phyloP scores from a whole-genome alignment of 139 green algal species.

The Coccomyxa sp. region DNA sequence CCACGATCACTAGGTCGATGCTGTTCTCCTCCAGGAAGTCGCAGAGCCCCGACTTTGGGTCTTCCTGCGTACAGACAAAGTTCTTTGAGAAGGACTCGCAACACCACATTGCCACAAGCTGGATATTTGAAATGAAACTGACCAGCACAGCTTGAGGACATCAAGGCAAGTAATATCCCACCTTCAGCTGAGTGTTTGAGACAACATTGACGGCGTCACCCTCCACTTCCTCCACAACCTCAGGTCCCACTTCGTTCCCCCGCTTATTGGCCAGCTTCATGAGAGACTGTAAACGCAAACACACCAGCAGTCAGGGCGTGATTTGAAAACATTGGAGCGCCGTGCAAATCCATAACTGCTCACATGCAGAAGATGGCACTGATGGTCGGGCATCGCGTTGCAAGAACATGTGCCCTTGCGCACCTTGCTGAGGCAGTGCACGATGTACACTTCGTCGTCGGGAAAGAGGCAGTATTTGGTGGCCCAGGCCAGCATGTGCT shows the following conservation, averaged over 20 bases:
- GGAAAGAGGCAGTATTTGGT: conserved; percentile 9
- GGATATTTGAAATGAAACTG: background rate
- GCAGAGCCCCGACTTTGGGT: conserved; percentile 20
- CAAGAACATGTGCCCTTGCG: background rate
- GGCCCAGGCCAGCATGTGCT: conserved; percentile 23
- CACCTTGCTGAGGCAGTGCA: conserved; percentile 13
- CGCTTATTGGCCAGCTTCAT: background rate
- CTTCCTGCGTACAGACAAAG: conserved; percentile 18
- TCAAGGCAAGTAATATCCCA: background rate
- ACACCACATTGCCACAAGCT: background rate
- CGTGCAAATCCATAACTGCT: background rate
- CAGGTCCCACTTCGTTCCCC: background rate
- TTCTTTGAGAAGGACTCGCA: background rate
- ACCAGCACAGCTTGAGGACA: background rate
- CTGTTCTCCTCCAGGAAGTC: conserved; percentile 28
- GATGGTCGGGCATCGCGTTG: too few relatives aligned
- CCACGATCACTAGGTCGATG: conserved; percentile 48
- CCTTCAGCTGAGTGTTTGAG: background rate
- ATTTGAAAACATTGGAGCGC: too few relatives aligned
- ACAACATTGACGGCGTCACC: background rate
- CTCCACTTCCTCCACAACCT: background rate
- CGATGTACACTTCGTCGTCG: conserved; percentile 39
- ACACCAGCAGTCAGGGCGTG: background rate
- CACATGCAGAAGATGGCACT: background rate
- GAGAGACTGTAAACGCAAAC: background rate